A percentile compares a stretch with the other conserved stretches of the same genome.
Conservation (phyloP, 306 rosid species). For the Rosa persica region DNA sequence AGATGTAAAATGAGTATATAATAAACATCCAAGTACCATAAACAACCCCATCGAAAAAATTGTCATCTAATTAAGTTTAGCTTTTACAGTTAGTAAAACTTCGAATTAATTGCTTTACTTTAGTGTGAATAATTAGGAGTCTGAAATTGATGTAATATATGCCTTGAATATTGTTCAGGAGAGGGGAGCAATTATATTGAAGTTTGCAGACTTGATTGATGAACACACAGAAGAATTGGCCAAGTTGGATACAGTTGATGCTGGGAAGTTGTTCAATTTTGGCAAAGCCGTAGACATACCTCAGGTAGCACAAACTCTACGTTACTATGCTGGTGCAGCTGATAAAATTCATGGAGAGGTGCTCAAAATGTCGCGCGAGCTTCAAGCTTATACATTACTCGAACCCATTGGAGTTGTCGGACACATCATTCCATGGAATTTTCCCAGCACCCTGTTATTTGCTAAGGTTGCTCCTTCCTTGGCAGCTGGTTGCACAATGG, state of each 20-base stretch:
- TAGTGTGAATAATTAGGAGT: not conserved
- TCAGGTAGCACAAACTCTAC: constrained; percentile 29
- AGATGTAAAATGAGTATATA: too few species aligned
- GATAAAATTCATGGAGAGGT: constrained; percentile 82
- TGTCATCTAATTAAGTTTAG: not conserved
- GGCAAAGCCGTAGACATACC: constrained; percentile 62
- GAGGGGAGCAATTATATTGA: constrained; percentile 57
- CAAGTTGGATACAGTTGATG: constrained; percentile 67
- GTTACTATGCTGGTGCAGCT: constrained; percentile 90
- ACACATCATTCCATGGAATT: constrained; percentile 87
- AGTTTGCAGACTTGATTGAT: constrained; percentile 68
- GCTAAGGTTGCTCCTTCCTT: constrained; percentile 67
- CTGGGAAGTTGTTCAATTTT: constrained; percentile 44
- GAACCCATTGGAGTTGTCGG: constrained; percentile 90
- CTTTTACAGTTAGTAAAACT: not conserved
- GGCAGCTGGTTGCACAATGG: constrained; percentile 91
- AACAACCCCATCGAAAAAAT: too few species aligned
- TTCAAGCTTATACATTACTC: constrained; percentile 65
- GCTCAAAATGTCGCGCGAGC: constrained; percentile 42
- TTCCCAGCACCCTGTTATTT: constrained; percentile 53
- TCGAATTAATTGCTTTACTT: not conserved
- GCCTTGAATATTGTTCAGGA: constrained; percentile 39
- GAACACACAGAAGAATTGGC: constrained; percentile 66
- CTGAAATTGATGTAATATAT: not conserved
- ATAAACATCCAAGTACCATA: too few species aligned